A percentile compares a stretch with the other conserved stretches of the same genome.
Conservation (phyloP, 306 rosid species). For the Mimosa pudica region DNA sequence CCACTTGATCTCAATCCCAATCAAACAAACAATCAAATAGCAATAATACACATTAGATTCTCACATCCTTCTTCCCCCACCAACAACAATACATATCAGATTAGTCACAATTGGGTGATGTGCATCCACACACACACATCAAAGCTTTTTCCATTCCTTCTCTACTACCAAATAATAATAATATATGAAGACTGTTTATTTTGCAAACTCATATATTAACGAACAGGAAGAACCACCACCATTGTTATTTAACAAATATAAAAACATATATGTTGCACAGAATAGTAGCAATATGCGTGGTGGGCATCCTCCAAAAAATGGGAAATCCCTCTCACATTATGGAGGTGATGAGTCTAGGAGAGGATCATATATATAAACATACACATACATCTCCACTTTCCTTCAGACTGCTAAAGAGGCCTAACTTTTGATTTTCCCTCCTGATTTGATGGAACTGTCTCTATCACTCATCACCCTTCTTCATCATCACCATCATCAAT, state of each 20-base stretch:
- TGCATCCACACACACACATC: too few relatives aligned
- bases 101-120: background rate
- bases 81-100: background rate
- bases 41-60: background rate
- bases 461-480: conserved; percentile 29
- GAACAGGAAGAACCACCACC: background rate
- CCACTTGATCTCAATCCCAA: background rate
- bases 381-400: conserved; percentile 28
- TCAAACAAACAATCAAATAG: background rate
- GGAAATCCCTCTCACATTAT: conserved; percentile 10
- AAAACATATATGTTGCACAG: conserved; percentile 1
- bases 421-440: conserved; percentile 32
- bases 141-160: too few relatives aligned
- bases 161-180: too few relatives aligned
- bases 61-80: too few relatives aligned
- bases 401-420: conserved; percentile 36
- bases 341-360: background rate
- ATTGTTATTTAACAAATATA: background rate
- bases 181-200: background rate
- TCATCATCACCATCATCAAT: background rate
- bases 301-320: conserved; percentile 32
- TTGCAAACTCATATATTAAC: background rate
- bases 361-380: too few relatives aligned
- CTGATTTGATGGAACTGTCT: conserved; percentile 49
- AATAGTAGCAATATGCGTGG: background rate